These are phyloP conservation scores for Coffea eugenioides DNA, from an alignment of 257 asterid genomes.

Conservation along the genomic window DNA sequence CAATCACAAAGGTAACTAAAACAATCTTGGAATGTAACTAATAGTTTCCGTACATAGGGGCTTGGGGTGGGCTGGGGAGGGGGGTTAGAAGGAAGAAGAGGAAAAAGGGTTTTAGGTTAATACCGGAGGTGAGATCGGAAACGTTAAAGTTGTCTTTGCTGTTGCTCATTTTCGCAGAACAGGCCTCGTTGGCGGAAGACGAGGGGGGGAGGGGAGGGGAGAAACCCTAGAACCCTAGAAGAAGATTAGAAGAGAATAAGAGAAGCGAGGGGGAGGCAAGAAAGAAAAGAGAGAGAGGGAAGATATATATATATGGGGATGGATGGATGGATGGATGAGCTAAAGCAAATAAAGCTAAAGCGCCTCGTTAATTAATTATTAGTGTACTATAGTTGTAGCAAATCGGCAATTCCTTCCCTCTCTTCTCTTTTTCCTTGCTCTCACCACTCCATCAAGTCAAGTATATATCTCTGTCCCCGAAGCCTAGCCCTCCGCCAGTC, in stretches of 20 bases:
- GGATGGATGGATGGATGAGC: too few species aligned
- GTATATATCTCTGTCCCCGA: too few species aligned
- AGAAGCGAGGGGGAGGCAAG: not conserved
- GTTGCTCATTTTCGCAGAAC: slow-evolving; percentile 27
- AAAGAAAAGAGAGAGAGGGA: not conserved
- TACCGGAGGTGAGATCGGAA: slow-evolving; percentile 45
- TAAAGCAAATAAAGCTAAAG: not conserved
- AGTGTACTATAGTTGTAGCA: too few species aligned
- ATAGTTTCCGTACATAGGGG: not conserved
- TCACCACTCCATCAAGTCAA: too few species aligned
- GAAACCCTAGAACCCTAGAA: slow-evolving; percentile 19
- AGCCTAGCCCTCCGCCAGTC: not conserved
- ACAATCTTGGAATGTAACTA: not conserved
- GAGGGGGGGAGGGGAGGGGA: not conserved
- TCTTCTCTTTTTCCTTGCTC: too few species aligned
- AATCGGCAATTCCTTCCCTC: too few species aligned
- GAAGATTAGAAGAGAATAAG: not conserved
- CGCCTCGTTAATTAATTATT: not conserved
- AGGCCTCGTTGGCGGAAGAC: not conserved
- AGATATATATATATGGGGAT: not conserved
- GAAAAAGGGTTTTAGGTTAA: not conserved
- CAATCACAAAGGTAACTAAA: not conserved
- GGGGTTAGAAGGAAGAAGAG: not conserved
- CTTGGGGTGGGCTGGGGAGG: too few species aligned
- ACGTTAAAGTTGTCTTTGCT: slow-evolving; percentile 32